A percentile compares a stretch with the other conserved stretches of the same genome.
These are phyloP conservation scores for Talaromyces sp. DNA, from an alignment of 2,329 filamentous ascomycete genomes.

Conservation along the genomic window DNA sequence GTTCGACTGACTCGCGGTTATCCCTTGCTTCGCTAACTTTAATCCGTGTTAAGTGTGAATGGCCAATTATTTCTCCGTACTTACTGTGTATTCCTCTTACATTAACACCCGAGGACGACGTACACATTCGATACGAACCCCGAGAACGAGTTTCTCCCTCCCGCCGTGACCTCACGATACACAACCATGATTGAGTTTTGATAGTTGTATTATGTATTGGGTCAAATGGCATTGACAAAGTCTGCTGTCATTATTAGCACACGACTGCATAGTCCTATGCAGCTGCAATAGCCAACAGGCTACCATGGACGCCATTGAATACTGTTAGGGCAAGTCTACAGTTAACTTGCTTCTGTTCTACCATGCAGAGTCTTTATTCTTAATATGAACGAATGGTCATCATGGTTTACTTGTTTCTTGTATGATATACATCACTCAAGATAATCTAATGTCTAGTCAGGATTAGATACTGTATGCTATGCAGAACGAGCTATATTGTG, in stretches of 20 bases:
- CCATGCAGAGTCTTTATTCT: conserved; percentile 16
- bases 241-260: neutral
- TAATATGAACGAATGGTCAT: neutral
- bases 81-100: neutral
- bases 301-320: neutral
- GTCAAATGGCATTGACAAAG: conserved; percentile 1
- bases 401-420: neutral
- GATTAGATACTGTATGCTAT: neutral
- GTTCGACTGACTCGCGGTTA: neutral
- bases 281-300: neutral
- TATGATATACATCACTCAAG: neutral
- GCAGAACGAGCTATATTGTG: neutral
- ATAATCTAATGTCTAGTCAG: neutral
- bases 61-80: neutral
- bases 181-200: neutral
- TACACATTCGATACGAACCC: conserved; percentile 2
- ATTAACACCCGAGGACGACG: neutral
- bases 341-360: conserved; percentile 9
- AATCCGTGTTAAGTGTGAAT: neutral
- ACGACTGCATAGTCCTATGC: neutral
- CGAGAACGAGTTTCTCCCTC: neutral
- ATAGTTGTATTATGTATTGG: neutral
- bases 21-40: conserved; percentile 4
- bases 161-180: conserved; percentile 8
- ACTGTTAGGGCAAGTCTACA: conserved; percentile 12